Percentiles rank a stretch among this genome's conserved stretches.
Evolutionary conservation across 441 rosid species (phyloP).

Genomic region (Populus trichocarpa): DNA sequence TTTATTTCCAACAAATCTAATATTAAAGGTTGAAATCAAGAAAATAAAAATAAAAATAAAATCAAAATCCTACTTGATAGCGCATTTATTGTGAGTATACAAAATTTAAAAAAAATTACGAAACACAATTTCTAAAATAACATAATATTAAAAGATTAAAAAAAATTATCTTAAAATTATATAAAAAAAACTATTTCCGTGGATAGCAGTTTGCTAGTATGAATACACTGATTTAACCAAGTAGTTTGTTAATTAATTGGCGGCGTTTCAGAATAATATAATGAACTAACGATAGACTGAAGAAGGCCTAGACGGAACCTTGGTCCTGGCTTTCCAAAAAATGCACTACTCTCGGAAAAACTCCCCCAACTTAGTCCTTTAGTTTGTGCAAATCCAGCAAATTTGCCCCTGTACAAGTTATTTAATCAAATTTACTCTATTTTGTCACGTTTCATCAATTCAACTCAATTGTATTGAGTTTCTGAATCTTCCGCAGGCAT

Average conservation of each 20-base stretch:
- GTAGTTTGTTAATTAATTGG: too few species aligned
- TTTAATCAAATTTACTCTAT: neutral
- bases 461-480: neutral
- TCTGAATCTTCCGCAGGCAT: conserved; percentile 19
- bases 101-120: too few species aligned
- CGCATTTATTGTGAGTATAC: too few species aligned
- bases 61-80: too few species aligned
- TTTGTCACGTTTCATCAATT: neutral
- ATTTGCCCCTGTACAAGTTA: neutral
- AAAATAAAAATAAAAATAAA: too few species aligned
- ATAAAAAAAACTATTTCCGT: too few species aligned
- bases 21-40: too few species aligned
- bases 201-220: neutral
- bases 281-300: neutral
- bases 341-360: neutral
- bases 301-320: neutral
- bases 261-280: too few species aligned
- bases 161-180: too few species aligned
- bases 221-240: neutral
- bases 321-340: neutral
- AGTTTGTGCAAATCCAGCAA: neutral
- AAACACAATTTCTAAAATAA: too few species aligned
- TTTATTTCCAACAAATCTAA: too few species aligned
- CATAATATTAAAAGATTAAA: too few species aligned
- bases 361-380: neutral